Conservation (phyloP, 202 grass and related monocot genomes). For the Saccharum hybrid region DNA sequence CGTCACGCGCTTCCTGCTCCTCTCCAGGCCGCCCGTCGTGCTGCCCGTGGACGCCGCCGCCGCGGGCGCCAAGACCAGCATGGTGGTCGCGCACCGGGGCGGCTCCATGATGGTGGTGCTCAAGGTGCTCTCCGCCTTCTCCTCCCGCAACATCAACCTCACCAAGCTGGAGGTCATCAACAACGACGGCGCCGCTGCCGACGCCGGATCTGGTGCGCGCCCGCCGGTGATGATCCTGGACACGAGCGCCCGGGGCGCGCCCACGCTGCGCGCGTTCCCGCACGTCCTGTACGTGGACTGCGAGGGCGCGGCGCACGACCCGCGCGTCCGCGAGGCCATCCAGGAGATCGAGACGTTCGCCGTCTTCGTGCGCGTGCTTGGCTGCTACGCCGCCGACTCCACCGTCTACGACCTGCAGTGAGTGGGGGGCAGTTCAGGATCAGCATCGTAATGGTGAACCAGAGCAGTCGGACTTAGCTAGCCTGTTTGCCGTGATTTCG, state of each 20-base stretch:
- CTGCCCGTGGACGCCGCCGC: not conserved
- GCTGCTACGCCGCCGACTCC: constrained; percentile 80
- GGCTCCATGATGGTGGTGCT: constrained; percentile 86
- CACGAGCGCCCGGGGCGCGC: constrained; percentile 55
- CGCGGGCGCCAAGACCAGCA: constrained; percentile 63
- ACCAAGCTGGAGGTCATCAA: constrained; percentile 92
- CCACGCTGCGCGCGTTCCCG: constrained; percentile 72
- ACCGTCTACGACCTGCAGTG: constrained; percentile 89
- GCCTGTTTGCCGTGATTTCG: constrained; percentile 20
- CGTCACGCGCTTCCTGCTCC: constrained; percentile 86
- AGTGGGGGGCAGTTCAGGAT: not conserved
- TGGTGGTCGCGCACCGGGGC: constrained; percentile 85
- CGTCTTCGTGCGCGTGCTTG: constrained; percentile 79
- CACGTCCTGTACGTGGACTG: constrained; percentile 86
- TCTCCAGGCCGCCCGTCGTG: constrained; percentile 47
- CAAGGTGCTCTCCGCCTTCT: constrained; percentile 94
- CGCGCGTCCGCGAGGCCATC: constrained; percentile 67
- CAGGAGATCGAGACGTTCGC: constrained; percentile 73
- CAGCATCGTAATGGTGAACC: not conserved
- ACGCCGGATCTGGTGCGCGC: not conserved
- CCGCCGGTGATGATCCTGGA: constrained; percentile 86
- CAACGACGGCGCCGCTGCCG: constrained; percentile 26
- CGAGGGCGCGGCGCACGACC: constrained; percentile 71
- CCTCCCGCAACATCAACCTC: constrained; percentile 75
- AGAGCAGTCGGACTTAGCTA: not conserved